Evolutionary conservation across 805 yeast genomes (phyloP).

Genomic region (Nakazawaea ishiwadae): DNA sequence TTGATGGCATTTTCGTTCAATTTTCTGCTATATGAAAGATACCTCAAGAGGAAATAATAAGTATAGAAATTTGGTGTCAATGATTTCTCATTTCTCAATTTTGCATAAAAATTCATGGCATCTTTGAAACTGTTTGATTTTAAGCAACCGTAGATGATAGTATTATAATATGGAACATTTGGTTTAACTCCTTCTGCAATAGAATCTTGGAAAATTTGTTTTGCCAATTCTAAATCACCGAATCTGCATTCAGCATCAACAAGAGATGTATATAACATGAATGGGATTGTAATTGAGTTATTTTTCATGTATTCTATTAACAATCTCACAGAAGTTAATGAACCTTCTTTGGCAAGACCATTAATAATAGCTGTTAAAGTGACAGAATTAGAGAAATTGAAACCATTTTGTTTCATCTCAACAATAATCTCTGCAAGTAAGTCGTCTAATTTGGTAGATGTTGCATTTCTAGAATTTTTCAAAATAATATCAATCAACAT

Average conservation of each 20-base stretch:
- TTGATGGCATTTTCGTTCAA: conserved; percentile 27
- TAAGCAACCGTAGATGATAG: conserved; percentile 46
- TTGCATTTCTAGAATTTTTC: conserved; percentile 41
- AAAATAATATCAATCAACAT: conserved; percentile 50
- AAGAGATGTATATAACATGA: conserved; percentile 40
- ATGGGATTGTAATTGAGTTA: conserved; percentile 26
- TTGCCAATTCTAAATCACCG: conserved; percentile 39
- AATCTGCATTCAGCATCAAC: conserved; percentile 39
- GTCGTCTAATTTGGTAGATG: conserved; percentile 30
- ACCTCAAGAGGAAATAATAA: conserved; percentile 39
- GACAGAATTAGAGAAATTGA: conserved; percentile 34
- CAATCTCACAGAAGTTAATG: conserved; percentile 45
- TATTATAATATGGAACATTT: conserved; percentile 35
- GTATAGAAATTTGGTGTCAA: conserved; percentile 45
- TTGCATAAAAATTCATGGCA: conserved; percentile 36
- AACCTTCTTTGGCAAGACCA: conserved; percentile 45
- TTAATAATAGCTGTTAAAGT: conserved; percentile 50
- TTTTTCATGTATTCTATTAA: conserved; percentile 38
- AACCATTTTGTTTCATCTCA: conserved; percentile 33
- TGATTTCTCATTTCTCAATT: conserved; percentile 23
- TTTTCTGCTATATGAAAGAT: conserved; percentile 19
- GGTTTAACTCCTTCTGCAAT: conserved; percentile 28
- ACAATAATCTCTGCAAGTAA: conserved; percentile 27
- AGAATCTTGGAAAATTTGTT: conserved; percentile 33
- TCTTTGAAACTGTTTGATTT: conserved; percentile 29